These are phyloP conservation scores for Chlorella variabilis DNA, from an alignment of 163 green algal genomes.

Conservation along the genomic window DNA sequence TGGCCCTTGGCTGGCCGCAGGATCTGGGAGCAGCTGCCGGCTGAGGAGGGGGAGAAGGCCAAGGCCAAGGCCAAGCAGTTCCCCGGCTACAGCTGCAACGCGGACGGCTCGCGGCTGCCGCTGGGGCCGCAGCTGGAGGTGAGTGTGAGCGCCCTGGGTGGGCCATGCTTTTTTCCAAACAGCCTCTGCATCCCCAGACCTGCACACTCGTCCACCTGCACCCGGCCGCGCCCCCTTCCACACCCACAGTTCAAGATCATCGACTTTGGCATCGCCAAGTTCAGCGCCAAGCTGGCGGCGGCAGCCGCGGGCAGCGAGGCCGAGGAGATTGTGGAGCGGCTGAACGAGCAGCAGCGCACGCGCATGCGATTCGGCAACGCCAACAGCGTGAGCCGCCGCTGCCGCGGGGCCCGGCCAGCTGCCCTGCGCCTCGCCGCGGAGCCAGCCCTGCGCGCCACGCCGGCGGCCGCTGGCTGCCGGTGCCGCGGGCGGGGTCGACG, in stretches of 20 bases:
- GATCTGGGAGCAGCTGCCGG: not conserved
- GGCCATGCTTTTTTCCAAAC: too few species aligned
- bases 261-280: slow-evolving; percentile 43
- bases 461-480: too few species aligned
- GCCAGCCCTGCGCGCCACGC: too few species aligned
- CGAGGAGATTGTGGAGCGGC: not conserved
- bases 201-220: too few species aligned
- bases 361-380: not conserved
- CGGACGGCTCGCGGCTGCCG: slow-evolving; percentile 30
- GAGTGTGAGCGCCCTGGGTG: not conserved
- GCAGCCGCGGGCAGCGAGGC: not conserved
- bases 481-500: too few species aligned
- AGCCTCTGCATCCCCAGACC: too few species aligned
- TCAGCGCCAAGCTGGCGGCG: slow-evolving; percentile 25
- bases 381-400: not conserved
- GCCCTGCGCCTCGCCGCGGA: too few species aligned
- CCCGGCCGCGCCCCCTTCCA: too few species aligned
- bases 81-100: slow-evolving; percentile 19
- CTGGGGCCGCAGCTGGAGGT: slow-evolving; percentile 44
- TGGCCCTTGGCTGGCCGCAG: too few species aligned
- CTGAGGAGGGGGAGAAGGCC: not conserved
- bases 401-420: not conserved
- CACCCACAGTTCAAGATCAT: slow-evolving; percentile 58
- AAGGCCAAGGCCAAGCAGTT: not conserved
- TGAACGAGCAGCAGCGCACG: not conserved